Percentiles rank a stretch among this genome's conserved stretches.
Conservation (phyloP, 108 stramenopile genomes). For the Discostella stelligeroides region DNA sequence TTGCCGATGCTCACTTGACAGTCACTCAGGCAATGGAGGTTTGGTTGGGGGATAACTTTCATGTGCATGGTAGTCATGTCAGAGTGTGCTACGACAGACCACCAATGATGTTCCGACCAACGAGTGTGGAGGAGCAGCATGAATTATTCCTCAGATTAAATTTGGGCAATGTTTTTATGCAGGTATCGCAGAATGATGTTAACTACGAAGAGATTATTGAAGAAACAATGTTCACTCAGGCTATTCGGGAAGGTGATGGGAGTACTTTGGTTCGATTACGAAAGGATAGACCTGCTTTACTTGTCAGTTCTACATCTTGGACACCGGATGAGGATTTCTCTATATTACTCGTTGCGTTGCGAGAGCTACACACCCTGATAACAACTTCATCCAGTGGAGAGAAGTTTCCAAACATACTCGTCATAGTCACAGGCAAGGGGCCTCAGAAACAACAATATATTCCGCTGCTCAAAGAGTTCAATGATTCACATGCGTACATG, state of each 20-base stretch:
- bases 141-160: conserved; percentile 59
- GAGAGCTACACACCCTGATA: conserved; percentile 61
- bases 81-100: conserved; percentile 92
- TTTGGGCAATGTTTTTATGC: conserved; percentile 11
- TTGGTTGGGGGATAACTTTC: conserved; percentile 82
- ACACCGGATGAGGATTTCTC: conserved; percentile 99
- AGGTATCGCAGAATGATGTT: background rate
- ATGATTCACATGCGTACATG: conserved; percentile 17
- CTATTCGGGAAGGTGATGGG: background rate
- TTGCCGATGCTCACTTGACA: conserved; percentile 87
- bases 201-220: conserved; percentile 7
- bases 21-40: conserved; percentile 90
- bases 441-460: conserved; percentile 80
- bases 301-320: conserved; percentile 96
- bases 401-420: conserved; percentile 58
- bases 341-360: conserved; percentile 87
- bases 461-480: conserved; percentile 40
- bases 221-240: conserved; percentile 72
- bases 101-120: conserved; percentile 80
- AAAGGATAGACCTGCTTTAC: conserved; percentile 76
- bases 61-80: conserved; percentile 34
- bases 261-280: conserved; percentile 36
- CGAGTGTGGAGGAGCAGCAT: conserved; percentile 70
- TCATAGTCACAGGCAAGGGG: conserved; percentile 98
- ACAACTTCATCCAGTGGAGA: conserved; percentile 1